phyloP scores from a whole-genome alignment of 2,329 filamentous ascomycete genomes.

The Orbilia brochopaga region DNA sequence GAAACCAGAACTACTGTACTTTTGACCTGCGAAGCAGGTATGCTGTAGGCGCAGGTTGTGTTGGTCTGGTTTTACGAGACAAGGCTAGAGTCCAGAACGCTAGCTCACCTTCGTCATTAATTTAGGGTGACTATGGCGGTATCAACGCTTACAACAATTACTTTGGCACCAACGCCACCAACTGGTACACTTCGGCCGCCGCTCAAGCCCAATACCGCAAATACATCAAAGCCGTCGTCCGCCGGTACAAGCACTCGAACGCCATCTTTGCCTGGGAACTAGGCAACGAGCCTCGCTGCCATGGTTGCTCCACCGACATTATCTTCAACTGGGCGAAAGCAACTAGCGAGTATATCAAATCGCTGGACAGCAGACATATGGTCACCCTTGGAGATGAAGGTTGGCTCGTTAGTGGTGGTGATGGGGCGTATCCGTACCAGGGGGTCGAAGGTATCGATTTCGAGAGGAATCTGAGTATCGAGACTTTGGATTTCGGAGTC shows the following conservation, averaged over 20 bases:
- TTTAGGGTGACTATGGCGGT: conserved; percentile 46
- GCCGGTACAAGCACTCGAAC: conserved; percentile 65
- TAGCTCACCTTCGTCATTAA: neutral
- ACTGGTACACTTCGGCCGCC: conserved; percentile 66
- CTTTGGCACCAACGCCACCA: conserved; percentile 61
- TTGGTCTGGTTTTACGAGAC: too few species aligned
- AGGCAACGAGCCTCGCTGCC: conserved; percentile 70
- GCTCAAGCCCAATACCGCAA: conserved; percentile 67
- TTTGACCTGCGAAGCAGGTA: too few species aligned
- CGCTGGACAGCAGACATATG: conserved; percentile 67
- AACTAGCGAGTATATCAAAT: conserved; percentile 69
- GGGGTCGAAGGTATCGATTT: conserved; percentile 64
- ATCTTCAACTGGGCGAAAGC: conserved; percentile 67
- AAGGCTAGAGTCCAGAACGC: too few species aligned
- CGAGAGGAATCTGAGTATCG: conserved; percentile 62
- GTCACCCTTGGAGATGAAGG: conserved; percentile 68
- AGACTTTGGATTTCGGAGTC: conserved; percentile 65
- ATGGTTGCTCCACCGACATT: conserved; percentile 65
- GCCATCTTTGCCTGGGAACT: conserved; percentile 73
- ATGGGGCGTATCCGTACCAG: conserved; percentile 64
- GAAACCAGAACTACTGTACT: too few species aligned
- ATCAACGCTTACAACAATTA: conserved; percentile 59
- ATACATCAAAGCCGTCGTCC: conserved; percentile 68
- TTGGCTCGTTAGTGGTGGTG: conserved; percentile 62
- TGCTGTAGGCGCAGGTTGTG: too few species aligned